These are phyloP conservation scores for Nidula microcarpa DNA, from an alignment of 768 basidiomycete species.

Conservation along the genomic window DNA sequence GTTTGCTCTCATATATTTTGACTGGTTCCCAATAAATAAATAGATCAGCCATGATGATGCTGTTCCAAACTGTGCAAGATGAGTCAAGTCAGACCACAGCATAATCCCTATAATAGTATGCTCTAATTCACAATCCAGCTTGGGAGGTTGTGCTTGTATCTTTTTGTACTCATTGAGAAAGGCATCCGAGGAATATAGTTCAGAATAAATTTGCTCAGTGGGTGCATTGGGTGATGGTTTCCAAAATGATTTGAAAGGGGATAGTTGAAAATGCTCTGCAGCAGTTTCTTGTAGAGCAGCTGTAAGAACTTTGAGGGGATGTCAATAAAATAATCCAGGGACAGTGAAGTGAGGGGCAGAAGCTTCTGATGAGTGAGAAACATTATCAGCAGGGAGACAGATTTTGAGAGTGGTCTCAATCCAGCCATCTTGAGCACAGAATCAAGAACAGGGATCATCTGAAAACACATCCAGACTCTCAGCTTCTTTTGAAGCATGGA, in stretches of 20 bases:
- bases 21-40: neutral
- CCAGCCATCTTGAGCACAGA: neutral
- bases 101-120: neutral
- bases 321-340: constrained; percentile 5
- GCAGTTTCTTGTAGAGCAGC: constrained; percentile 7
- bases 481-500: neutral
- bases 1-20: neutral
- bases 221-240: constrained; percentile 1
- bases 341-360: neutral
- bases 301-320: constrained; percentile 5
- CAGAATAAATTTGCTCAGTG: constrained; percentile 1
- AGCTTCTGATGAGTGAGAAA: neutral
- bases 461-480: neutral
- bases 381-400: neutral
- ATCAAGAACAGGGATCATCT: neutral
- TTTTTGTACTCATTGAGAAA: constrained; percentile 5
- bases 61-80: neutral
- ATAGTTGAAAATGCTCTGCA: neutral
- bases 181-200: constrained; percentile 4
- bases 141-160: neutral
- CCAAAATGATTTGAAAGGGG: constrained; percentile 2
- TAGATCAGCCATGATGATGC: neutral
- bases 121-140: neutral
- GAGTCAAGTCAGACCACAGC: neutral
- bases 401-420: neutral